Evolutionary conservation across 2,329 filamentous ascomycete species (phyloP), one percentile per base, ranked within the genome.

Genomic region (Trichoderma oligosporum): DNA sequence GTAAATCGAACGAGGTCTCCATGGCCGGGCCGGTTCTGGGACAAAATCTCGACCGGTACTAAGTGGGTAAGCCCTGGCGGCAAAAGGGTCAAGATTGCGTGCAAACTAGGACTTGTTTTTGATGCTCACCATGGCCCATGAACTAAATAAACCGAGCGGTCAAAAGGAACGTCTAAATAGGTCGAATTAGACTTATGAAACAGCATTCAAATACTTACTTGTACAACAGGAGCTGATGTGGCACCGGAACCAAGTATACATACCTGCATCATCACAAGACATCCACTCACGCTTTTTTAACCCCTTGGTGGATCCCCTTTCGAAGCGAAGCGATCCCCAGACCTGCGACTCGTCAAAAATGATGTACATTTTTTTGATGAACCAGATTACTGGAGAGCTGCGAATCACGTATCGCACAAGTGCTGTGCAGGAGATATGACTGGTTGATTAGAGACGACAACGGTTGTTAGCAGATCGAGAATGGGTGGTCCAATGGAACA

Each of bases 321-420:
- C 9, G 38, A 57, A 6, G 38, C 3, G n/a, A 25, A 27, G 25
- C n/a, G n/a, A 42, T 33, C 33, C 38, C 31, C 12, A 46, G 53
- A 14, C 53, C 27, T 18, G 38, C 53, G 39, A 59, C 57, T 59
- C 53, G 57, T 53, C 52, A 35, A 57, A 57, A 59, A 59, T 59
- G 57, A 59, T 57, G 53, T 57, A 59, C 57, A 57, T 59, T 59
- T n/a, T n/a, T n/a, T 55, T 16, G 38, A 39, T 36, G 57, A 57
- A 59, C 52, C 57, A 57, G n/a, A 41, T 39, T 39, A 24, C 39
- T 46, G 53, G 57, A 39, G 47, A 56, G 20, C 44, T 36, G 33
- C 57, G 57, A 59, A 59, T 59, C 57, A 59, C 12, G 36, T 22
- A 33, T 24, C 36, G 18, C 25, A 29, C 24, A 52, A 33, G 57